Base-by-base conservation (phyloP, 2,329 filamentous ascomycete genomes). In the Fusarium sp. region DNA sequence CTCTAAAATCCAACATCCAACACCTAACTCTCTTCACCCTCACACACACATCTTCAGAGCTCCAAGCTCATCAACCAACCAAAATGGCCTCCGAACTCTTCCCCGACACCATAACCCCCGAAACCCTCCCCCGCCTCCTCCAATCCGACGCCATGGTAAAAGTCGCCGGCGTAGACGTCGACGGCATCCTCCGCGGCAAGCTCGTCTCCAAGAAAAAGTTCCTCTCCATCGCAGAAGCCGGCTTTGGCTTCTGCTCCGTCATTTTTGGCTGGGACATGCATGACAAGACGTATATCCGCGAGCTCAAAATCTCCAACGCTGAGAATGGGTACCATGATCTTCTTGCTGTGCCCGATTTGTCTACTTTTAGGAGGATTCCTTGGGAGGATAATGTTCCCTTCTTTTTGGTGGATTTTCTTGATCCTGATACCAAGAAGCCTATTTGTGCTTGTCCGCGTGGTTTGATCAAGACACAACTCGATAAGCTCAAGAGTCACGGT, bases 211-310 rank as follows among this genome's bases (percentile, higher is more conserved):
- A 97, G 88, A 93, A 92, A 81, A 98, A 98, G 85, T 98, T 98
- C 83, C 86, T 98, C 41, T 94, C 93, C 34, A 90, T 98, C 63
- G 92, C 92, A n/a, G 84, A 90, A 48, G 89, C 91, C 52, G 95
- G 95, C 61, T 98, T 98, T 78, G 95, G 95, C 64, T 98, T 98
- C 87, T 98, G 95, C 87, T 97, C 94, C 23, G 95, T 98, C 76
- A 91, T 98, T 75, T 98, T 97, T 79, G 95, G 95, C 81, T 98
- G 95, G 95, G 95, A 98, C 84, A 97, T 98, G 94, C 95, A 98
- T 83, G 95, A 98, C 80, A 88, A 91, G 85, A 97, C 94, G 13
- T 98, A 98, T 83, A 92, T 94, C 82, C 91, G 89, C 77, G 95
- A 98, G 84, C 89, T 98, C 73, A 90, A 90, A 79, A 93, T 98